Base-by-base conservation (phyloP, 345 rosid genomes). In the Carallia pectinifolia region DNA sequence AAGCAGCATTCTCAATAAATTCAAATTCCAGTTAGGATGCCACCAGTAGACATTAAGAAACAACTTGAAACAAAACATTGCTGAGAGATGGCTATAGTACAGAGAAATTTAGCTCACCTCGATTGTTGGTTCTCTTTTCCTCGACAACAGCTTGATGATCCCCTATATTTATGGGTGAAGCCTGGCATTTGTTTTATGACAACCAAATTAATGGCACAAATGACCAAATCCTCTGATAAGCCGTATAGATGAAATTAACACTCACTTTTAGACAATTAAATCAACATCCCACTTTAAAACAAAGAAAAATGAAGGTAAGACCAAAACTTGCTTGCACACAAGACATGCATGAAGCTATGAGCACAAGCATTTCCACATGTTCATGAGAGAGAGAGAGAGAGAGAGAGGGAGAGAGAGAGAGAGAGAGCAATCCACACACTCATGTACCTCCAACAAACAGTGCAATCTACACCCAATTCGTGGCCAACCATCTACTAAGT, bases 81-180 rank as follows among this genome's bases (percentile, higher is more conserved):
- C 30, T 62, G 37, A 62, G 8, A 18, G 30, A 72, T 29, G 12
- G 13, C 50, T 12, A 44, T 10, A 4, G 50, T 44, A 44, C 3
- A 44, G 16, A 44, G 50, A 27, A 29, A 29, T 36, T 53, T 58
- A 27, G 15, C 61, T 81, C 75, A 83, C 98, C 96, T 82, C 88
- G 86, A 69, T 79, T 75, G 33, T 82, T 85, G 44, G 87, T 79
- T 83, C 86, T 87, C 86, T 92, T 92, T 84, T 81, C 83, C 79
- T 92, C 94, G 6, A 92, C 69, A 65, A 79, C 79, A 58, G 89
- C 95, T 80, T 79, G 83, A 37, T 77, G 85, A 58, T 81, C 91
- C 40, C 86, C 86, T 33, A 92, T 75, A 1, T 63, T 81, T 67
- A 92, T 47, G 3, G 94, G 91, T 38, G 98, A 88, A 67, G 96